Percentiles rank a stretch among this genome's conserved stretches.
Evolutionary conservation across 257 asterid species (phyloP).

Genomic region (Solanum dulcamara): DNA sequence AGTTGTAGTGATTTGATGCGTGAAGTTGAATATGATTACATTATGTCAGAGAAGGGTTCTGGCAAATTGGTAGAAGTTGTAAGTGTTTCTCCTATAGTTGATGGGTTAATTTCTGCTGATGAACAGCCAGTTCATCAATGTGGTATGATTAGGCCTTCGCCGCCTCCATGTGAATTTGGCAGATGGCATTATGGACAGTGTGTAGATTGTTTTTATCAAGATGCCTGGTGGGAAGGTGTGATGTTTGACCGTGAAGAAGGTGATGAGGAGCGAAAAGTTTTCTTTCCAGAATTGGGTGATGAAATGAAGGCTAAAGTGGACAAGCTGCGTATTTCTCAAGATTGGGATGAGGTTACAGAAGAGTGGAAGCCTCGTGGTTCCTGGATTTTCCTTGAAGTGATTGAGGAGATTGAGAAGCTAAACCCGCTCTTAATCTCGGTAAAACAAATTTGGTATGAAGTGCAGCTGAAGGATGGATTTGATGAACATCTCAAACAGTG

Average conservation of each 20-base stretch:
- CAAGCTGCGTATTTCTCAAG: constrained; percentile 40
- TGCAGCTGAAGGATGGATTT: constrained; percentile 36
- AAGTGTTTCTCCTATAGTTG: constrained; percentile 34
- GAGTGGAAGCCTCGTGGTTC: constrained; percentile 59
- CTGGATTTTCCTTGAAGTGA: constrained; percentile 61
- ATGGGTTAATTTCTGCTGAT: constrained; percentile 22
- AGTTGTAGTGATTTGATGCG: constrained; percentile 18
- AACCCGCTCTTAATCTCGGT: constrained; percentile 56
- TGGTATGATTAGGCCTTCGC: constrained; percentile 67
- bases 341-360: constrained; percentile 72
- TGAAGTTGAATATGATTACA: constrained; percentile 37
- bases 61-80: constrained; percentile 31
- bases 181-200: constrained; percentile 52
- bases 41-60: constrained; percentile 38
- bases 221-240: constrained; percentile 99
- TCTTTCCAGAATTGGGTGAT: constrained; percentile 88
- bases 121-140: constrained; percentile 10
- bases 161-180: constrained; percentile 17
- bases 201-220: constrained; percentile 40
- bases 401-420: constrained; percentile 40
- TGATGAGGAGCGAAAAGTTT: constrained; percentile 34
- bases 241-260: constrained; percentile 58
- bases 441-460: constrained; percentile 86
- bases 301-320: constrained; percentile 38
- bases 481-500: constrained; percentile 40